Conservation (phyloP, 73 alveolate genomes). For the Paramecium tetraurelia region DNA sequence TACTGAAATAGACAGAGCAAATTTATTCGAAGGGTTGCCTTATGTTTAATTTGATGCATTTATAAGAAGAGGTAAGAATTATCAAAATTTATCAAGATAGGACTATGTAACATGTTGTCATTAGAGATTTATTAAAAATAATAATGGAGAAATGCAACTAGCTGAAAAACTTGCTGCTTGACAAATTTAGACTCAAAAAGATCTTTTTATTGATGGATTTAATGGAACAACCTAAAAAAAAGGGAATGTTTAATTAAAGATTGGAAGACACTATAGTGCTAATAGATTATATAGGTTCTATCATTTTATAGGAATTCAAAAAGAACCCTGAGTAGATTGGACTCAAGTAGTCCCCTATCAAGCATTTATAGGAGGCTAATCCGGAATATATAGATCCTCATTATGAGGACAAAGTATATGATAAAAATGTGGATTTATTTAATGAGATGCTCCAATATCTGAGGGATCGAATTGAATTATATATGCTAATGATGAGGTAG, state of each 20-base stretch:
- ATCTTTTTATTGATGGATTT: not conserved
- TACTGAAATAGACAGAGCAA: slow-evolving; percentile 37
- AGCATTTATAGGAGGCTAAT: not conserved
- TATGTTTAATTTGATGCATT: slow-evolving; percentile 44
- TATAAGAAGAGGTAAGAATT: slow-evolving; percentile 20
- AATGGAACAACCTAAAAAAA: not conserved
- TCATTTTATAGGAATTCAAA: not conserved
- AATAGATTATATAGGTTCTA: slow-evolving; percentile 17
- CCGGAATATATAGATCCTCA: not conserved
- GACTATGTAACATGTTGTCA: slow-evolving; percentile 10
- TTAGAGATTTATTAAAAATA: slow-evolving; percentile 32
- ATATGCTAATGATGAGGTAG: slow-evolving; percentile 38
- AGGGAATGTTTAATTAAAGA: not conserved
- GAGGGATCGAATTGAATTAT: not conserved
- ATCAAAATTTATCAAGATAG: not conserved
- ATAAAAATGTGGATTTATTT: slow-evolving; percentile 11
- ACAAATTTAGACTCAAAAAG: not conserved
- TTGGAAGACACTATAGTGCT: slow-evolving; percentile 35
- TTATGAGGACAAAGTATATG: slow-evolving; percentile 24
- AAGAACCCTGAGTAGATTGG: slow-evolving; percentile 40
- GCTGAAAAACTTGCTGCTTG: not conserved
- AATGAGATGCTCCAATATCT: not conserved
- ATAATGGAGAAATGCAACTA: slow-evolving; percentile 6
- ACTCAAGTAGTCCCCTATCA: not conserved
- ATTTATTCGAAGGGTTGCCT: slow-evolving; percentile 47